These are phyloP conservation scores for Dendrobium nobile DNA, from an alignment of 106 monocot genomes.

Conservation along the genomic window DNA sequence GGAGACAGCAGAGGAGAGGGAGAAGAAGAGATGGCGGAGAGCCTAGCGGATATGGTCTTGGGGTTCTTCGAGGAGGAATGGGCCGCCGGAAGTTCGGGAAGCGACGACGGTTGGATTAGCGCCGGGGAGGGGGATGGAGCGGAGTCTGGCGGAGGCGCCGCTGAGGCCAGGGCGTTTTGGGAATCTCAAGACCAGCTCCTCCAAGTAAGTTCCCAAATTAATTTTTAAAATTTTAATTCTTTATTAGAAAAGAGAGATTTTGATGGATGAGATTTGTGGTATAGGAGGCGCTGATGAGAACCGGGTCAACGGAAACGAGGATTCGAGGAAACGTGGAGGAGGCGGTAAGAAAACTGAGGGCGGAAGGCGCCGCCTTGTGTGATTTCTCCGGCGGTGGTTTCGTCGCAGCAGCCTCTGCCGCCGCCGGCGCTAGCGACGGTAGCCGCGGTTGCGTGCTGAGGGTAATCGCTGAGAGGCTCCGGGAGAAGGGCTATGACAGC, in stretches of 20 bases:
- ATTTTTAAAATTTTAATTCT: background rate
- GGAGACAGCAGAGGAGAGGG: background rate
- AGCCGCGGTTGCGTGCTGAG: conserved; percentile 35
- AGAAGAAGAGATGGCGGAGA: background rate
- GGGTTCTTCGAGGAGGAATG: conserved; percentile 1
- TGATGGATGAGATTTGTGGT: background rate
- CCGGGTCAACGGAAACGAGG: conserved; percentile 43
- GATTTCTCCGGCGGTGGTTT: conserved; percentile 17
- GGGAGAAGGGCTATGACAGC: conserved; percentile 52
- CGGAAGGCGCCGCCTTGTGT: conserved; percentile 15
- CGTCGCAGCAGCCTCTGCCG: background rate
- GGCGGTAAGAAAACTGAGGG: conserved; percentile 22
- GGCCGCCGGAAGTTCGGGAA: background rate
- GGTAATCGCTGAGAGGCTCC: conserved; percentile 25
- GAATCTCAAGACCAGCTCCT: conserved; percentile 49
- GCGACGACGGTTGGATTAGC: conserved; percentile 13
- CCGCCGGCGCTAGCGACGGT: conserved; percentile 1
- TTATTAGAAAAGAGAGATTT: background rate
- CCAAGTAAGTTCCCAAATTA: conserved; percentile 11
- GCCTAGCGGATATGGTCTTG: conserved; percentile 5
- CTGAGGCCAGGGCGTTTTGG: conserved; percentile 48
- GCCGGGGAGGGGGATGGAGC: conserved; percentile 15
- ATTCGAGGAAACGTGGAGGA: conserved; percentile 31
- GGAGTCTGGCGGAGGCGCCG: background rate
- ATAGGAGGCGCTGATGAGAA: conserved; percentile 44